A percentile compares a stretch with the other conserved stretches of the same genome.
Conservation (phyloP, 352 stramenopile genomes). For the Globisporangium carolinianum region DNA sequence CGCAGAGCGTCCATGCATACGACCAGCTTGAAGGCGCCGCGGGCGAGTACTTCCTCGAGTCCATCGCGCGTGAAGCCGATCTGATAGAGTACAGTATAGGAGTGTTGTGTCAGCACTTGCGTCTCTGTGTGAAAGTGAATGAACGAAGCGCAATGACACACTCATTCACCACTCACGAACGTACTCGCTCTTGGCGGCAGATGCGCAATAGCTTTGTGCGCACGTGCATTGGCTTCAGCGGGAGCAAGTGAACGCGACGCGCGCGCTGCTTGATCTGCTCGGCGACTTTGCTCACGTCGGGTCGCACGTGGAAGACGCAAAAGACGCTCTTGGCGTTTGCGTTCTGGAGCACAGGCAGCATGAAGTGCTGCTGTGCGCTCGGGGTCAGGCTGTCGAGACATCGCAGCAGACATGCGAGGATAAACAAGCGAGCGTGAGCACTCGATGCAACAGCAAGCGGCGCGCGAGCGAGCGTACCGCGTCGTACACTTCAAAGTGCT, state of each 20-base stretch:
- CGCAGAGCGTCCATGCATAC: constrained; percentile 35
- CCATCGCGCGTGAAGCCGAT: constrained; percentile 57
- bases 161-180: neutral
- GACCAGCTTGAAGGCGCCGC: constrained; percentile 30
- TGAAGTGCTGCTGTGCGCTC: constrained; percentile 55
- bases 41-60: constrained; percentile 36
- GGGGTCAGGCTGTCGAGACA: constrained; percentile 27
- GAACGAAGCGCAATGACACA: neutral
- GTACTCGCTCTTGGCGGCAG: constrained; percentile 37
- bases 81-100: constrained; percentile 13
- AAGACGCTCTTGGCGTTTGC: constrained; percentile 54
- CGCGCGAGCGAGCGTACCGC: neutral
- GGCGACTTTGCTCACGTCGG: constrained; percentile 46
- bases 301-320: constrained; percentile 40
- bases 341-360: constrained; percentile 36
- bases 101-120: too few species aligned
- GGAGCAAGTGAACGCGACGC: constrained; percentile 28
- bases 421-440: neutral
- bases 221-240: constrained; percentile 33
- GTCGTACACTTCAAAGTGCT: constrained; percentile 47
- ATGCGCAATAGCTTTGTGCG: constrained; percentile 48
- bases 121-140: neutral
- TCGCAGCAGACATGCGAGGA: neutral
- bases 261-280: constrained; percentile 51
- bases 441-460: neutral